Conservation (phyloP, 2,329 filamentous ascomycete genomes). For the Amauroascus niger region DNA sequence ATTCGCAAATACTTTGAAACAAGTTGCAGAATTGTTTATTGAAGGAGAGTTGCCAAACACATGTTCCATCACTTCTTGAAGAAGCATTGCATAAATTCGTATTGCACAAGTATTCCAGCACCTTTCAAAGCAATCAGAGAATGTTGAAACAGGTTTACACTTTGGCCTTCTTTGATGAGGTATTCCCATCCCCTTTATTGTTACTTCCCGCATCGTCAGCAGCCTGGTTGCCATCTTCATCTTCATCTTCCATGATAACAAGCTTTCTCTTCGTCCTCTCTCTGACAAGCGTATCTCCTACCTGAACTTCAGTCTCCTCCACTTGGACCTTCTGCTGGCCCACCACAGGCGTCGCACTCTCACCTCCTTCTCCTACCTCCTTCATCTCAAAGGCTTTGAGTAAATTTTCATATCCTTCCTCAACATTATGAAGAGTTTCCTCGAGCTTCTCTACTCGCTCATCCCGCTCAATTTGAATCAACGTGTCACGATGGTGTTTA, state of each 20-base stretch:
- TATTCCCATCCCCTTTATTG: neutral
- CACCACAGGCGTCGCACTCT: neutral
- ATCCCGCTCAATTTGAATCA: slow-evolving; percentile 48
- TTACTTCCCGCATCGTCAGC: neutral
- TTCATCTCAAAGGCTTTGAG: slow-evolving; percentile 36
- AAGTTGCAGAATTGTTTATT: too few species aligned
- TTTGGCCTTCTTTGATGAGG: slow-evolving; percentile 6
- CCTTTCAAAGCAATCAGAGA: neutral
- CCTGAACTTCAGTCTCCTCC: slow-evolving; percentile 22
- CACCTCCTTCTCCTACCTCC: slow-evolving; percentile 18
- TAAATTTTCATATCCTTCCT: slow-evolving; percentile 50
- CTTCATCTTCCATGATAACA: slow-evolving; percentile 15
- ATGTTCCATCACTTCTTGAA: too few species aligned
- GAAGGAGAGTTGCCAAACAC: too few species aligned
- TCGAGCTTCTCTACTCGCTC: slow-evolving; percentile 53
- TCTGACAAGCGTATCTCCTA: slow-evolving; percentile 16
- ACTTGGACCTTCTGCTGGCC: slow-evolving; percentile 18
- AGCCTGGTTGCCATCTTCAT: neutral
- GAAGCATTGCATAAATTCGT: too few species aligned
- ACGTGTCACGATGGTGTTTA: slow-evolving; percentile 49
- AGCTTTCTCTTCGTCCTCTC: slow-evolving; percentile 28
- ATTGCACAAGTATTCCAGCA: too few species aligned
- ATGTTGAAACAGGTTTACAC: neutral
- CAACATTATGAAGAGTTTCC: slow-evolving; percentile 47
- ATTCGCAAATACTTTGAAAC: too few species aligned